phyloP scores from a whole-genome alignment of 176 grass and related monocot species.

The Metroxylon sagu region DNA sequence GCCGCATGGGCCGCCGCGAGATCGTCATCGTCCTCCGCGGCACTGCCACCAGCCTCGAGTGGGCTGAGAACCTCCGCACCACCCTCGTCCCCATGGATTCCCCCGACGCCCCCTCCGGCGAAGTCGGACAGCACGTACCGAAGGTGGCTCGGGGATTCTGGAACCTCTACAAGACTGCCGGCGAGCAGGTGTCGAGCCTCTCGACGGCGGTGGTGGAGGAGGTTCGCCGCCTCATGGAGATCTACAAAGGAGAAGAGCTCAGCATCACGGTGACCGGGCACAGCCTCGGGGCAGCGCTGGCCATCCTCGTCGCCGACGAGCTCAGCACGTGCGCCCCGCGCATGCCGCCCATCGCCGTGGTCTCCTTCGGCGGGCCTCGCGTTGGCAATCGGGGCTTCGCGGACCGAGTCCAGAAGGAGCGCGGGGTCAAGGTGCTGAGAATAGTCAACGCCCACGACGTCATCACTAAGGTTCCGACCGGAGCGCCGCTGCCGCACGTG shows the following conservation, averaged over 20 bases:
- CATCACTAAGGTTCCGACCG: constrained; percentile 61
- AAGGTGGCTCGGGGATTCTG: constrained; percentile 65
- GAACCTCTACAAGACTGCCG: constrained; percentile 58
- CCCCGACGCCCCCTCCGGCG: background rate
- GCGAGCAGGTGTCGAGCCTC: constrained; percentile 41
- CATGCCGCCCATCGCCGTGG: constrained; percentile 41
- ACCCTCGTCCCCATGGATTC: constrained; percentile 29
- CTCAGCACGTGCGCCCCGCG: constrained; percentile 27
- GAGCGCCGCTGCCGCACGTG: constrained; percentile 32
- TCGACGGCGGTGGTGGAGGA: constrained; percentile 42
- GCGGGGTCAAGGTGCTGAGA: constrained; percentile 41
- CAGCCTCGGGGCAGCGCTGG: constrained; percentile 60
- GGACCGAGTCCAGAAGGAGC: constrained; percentile 20
- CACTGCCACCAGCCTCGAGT: constrained; percentile 63
- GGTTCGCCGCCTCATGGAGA: constrained; percentile 28
- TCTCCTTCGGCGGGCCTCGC: constrained; percentile 66
- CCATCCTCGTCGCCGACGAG: constrained; percentile 67
- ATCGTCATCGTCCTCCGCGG: constrained; percentile 66
- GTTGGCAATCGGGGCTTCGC: constrained; percentile 45
- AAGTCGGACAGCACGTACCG: background rate
- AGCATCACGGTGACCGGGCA: constrained; percentile 69
- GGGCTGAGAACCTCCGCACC: constrained; percentile 72
- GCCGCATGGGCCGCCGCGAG: constrained; percentile 67
- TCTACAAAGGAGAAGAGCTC: constrained; percentile 63
- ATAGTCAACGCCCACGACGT: constrained; percentile 72